These are phyloP conservation scores for Paraphoma sp. DNA, from an alignment of 2,329 filamentous ascomycete species.

Conservation along the genomic window DNA sequence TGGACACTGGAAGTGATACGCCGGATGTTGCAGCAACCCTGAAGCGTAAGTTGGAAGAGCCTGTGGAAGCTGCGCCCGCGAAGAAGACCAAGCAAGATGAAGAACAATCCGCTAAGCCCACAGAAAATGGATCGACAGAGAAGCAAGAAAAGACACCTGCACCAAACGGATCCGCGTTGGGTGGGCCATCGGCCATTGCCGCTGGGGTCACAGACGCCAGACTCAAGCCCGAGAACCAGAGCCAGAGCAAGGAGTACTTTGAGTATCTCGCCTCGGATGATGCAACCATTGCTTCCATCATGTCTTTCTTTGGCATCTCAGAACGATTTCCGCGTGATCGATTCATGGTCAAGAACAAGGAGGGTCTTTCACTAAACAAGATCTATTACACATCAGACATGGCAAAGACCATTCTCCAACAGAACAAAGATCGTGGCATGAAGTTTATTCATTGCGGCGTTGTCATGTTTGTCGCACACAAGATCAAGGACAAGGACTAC, in stretches of 20 bases:
- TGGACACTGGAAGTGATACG: conserved; percentile 13
- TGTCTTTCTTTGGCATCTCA: conserved; percentile 84
- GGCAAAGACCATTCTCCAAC: conserved; percentile 80
- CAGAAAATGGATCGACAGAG: conserved; percentile 17
- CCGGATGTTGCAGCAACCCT: conserved; percentile 19
- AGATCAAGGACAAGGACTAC: conserved; percentile 95
- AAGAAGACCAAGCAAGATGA: conserved; percentile 48
- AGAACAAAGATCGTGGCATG: conserved; percentile 89
- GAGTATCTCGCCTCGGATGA: conserved; percentile 83
- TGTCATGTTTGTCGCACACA: conserved; percentile 77
- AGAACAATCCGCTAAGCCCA: conserved; percentile 9
- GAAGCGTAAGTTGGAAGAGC: conserved; percentile 52
- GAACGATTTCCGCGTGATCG: conserved; percentile 85
- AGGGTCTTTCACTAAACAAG: conserved; percentile 86
- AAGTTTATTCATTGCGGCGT: conserved; percentile 97
- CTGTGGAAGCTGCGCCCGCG: conserved; percentile 29
- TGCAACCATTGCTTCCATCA: conserved; percentile 77
- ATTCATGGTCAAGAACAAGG: conserved; percentile 94
- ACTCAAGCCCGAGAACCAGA: conserved; percentile 54
- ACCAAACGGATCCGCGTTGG: conserved; percentile 6
- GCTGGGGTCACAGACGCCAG: conserved; percentile 26
- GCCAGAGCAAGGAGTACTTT: conserved; percentile 82
- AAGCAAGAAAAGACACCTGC: conserved; percentile 14
- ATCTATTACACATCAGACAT: conserved; percentile 94
- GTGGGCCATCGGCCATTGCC: conserved; percentile 14